Base-by-base conservation (phyloP, 2,329 filamentous ascomycete genomes). In the Mollisia scopiformis region DNA sequence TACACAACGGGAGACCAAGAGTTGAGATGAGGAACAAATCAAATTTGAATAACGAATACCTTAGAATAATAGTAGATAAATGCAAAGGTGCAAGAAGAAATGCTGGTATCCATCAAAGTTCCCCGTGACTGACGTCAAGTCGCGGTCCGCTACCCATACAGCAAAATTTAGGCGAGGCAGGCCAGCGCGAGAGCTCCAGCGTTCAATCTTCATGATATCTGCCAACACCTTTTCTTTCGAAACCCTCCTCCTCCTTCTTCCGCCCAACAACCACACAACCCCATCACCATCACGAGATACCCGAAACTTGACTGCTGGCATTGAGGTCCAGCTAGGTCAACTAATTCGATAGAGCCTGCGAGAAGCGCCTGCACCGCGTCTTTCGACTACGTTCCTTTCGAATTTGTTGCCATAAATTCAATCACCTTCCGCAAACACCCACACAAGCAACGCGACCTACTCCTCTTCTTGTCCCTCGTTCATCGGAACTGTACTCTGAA, bases 301-400 rank as follows among this genome's bases (percentile, higher is more conserved):
- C 31, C 53, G 49, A 50, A 60, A 62, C 28, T 62, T 57, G 64
- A 65, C 58, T 60, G 55, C 69, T 71, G 67, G 61, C 46, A 60
- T 28, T n/a, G 43, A 54, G 47, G 43, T 50, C 57, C 58, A 67
- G 64, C 65, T 63, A 50, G 39, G 35, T 41, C 30, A 53, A 63
- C 41, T 49, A 58, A 46, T 58, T 59, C 63, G 64, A 66, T 60
- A 59, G 62, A 69, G 66, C 64, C 56, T 63, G 58, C 58, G 68
- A 71, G 65, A 66, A 67, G 70, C 72, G 72, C 71, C 73, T 74
- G 72, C 73, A 74, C 72, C 71, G 71, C 71, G 68, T 66, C 69
- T 66, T 69, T 68, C 65, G 55, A 65, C 58, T 3, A 69, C 66
- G 62, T 64, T 68, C 67, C 67, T 68, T 69, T 67, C 66, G 66